Evolutionary conservation across 345 rosid genomes (phyloP), one percentile per base, ranked within the genome.

Genomic region (Kandelia obovata): DNA sequence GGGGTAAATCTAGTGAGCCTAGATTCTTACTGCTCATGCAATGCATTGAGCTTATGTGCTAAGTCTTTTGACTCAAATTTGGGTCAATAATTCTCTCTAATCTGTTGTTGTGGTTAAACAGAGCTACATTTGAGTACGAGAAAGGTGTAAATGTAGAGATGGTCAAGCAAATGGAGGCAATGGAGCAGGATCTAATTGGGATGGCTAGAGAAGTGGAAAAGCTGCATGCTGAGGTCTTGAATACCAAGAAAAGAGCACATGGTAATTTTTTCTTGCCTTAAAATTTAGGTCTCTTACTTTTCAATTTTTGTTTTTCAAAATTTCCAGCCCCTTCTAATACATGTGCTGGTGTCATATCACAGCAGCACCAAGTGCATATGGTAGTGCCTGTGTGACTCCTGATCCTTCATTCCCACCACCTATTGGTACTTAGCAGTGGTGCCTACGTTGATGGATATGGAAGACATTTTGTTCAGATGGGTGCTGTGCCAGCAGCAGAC

Each of bases 201-300:
- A 87, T 87, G 74, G 96, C 88, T 39, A 84, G 83, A 74, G 85
- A 84, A 72, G 79, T 88, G 64, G 97, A 91, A 76, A 85, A 73
- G 52, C 71, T 93, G 62, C 82, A 77, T 19, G 75, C 80, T 57
- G 89, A 85, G 66, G 82, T 88, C 63, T 57, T 60, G 71, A 81
- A 72, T 47, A 79, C 84, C 3, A 83, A 80, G 69, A 83, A 60
- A 70, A 78, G 63, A 76, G 72, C 71, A 60, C 77, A 59, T 1
- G 89, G 91, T 84, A 71, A 73, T 57, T 64, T 56, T 55, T 57
- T 66, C 34, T 68, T 61, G 26, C 62, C 20, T 58, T 13, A 32
- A 20, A 53, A 65, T 34, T 20, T 37, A 21, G 32, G 66, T 66
- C 13, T 17, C 19, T 43, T 8, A 20, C 37, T 21, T 13, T 62